Evolutionary conservation across 2,329 filamentous ascomycete genomes (phyloP).

Genomic region (Pestalotiopsis sp.): DNA sequence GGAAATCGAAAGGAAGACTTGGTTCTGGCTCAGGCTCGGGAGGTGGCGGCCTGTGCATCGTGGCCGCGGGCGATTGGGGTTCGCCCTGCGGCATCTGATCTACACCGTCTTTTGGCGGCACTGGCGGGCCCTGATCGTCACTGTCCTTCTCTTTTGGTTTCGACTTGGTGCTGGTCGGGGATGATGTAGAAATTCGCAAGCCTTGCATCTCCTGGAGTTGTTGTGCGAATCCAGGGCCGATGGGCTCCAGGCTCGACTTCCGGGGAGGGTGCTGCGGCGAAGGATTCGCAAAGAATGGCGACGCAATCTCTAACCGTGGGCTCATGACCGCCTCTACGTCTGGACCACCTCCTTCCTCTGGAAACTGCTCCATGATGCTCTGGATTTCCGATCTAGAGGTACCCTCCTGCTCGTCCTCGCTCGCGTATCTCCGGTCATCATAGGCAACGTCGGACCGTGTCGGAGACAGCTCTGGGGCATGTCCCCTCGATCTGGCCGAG

Average conservation of each 20-base stretch:
- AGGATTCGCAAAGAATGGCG: constrained; percentile 70
- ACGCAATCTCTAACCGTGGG: constrained; percentile 80
- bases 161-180: constrained; percentile 39
- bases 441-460: constrained; percentile 57
- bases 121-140: constrained; percentile 57
- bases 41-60: constrained; percentile 66
- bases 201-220: constrained; percentile 53
- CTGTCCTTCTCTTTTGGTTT: constrained; percentile 36
- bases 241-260: constrained; percentile 82
- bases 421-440: constrained; percentile 60
- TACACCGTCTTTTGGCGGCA: constrained; percentile 63
- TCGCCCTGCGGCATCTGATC: constrained; percentile 40
- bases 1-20: constrained; percentile 91
- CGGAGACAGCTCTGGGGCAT: constrained; percentile 50
- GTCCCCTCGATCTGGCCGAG: constrained; percentile 53
- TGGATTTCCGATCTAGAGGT: constrained; percentile 86
- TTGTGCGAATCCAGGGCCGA: constrained; percentile 53
- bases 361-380: constrained; percentile 97
- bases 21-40: constrained; percentile 81
- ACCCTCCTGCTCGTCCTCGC: constrained; percentile 67
- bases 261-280: constrained; percentile 75
- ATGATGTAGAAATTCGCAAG: constrained; percentile 42
- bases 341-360: constrained; percentile 71
- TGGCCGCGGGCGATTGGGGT: constrained; percentile 49
- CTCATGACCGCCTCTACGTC: constrained; percentile 89